Base-by-base conservation (phyloP, 1,284 basidiomycete species). In the Apiotrichum laibachii region DNA sequence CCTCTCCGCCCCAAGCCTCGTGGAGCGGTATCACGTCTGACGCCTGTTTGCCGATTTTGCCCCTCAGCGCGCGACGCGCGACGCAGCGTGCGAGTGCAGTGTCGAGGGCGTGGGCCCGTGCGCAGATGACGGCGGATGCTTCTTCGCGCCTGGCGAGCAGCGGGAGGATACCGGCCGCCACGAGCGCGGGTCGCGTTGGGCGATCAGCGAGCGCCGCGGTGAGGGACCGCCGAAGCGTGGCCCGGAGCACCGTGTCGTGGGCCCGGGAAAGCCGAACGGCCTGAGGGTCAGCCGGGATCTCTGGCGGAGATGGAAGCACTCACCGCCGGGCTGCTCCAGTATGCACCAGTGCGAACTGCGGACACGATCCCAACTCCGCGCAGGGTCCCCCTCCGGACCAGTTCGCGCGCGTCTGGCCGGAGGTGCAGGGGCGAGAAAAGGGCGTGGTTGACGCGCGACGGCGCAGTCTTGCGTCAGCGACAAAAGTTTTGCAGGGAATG, bases 321-420 rank as follows among this genome's bases (percentile, higher is more conserved):
- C 45, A 67, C 67, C 2, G 59, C 44, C 19, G 63, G 57, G 13
- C 61, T 60, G 5, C 50, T 43, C 67, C 67, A 68, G 55, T 68
- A 68, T 5, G 56, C 57, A 4, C 55, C 55, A 9, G 48, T 54
- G 4, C 61, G 52, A 4, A 67, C 56, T 22, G 59, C 62, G 18
- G 55, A 47, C 39, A 68, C 50, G 37, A 68, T 59, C 5, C 61
- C 67, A 7, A 66, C 35, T 35, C 67, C 67, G 22, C 65, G 59
- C 12, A 68, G 55, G 11, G 67, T 68, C 10, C 67, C 67, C 9
- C 60, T 49, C 1, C 65, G 59, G 19, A 68, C 67, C 12, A 68
- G 60, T 47, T 68, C 67, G 26, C 50, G 45, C 1, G 65, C 53
- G 50, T 68, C 63, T 0, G 66, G 66, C n/a, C 66, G 61, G 2